Conservation (phyloP, 495 filamentous ascomycete species). For the Penicillium simplicissimum region DNA sequence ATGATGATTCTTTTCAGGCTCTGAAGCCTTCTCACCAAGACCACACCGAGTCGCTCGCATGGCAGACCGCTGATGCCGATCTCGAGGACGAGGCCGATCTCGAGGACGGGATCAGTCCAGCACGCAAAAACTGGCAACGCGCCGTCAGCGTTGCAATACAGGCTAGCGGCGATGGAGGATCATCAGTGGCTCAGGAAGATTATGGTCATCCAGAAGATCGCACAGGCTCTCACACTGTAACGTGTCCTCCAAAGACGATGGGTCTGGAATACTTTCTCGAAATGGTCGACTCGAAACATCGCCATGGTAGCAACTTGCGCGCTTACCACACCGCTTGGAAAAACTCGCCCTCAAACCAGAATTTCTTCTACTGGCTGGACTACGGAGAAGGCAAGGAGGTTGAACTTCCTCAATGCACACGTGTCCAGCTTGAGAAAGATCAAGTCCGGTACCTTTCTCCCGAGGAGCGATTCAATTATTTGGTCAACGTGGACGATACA, state of each 20-base stretch:
- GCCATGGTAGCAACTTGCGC: conserved; percentile 82
- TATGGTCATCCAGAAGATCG: neutral
- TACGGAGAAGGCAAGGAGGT: conserved; percentile 67
- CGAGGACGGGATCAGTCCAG: conserved; percentile 34
- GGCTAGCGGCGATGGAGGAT: conserved; percentile 63
- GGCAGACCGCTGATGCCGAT: conserved; percentile 19
- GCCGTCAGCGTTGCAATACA: conserved; percentile 67
- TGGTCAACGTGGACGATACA: conserved; percentile 66
- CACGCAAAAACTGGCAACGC: conserved; percentile 74
- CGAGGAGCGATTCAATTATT: conserved; percentile 71
- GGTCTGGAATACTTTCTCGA: conserved; percentile 89
- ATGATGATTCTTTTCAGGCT: conserved; percentile 36
- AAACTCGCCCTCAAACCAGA: conserved; percentile 69
- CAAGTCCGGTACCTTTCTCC: conserved; percentile 71
- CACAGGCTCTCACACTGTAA: neutral
- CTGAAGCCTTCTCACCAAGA: conserved; percentile 26
- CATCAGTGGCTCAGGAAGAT: neutral
- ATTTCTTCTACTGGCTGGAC: conserved; percentile 98
- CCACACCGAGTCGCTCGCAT: conserved; percentile 36
- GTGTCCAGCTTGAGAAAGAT: conserved; percentile 66
- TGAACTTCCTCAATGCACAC: conserved; percentile 59
- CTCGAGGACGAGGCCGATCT: conserved; percentile 7
- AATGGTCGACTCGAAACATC: conserved; percentile 88
- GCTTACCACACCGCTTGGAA: conserved; percentile 87
- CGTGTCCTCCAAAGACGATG: conserved; percentile 66